Base-by-base conservation (phyloP, 441 rosid genomes). In the Euphorbia schlechtendalii region DNA sequence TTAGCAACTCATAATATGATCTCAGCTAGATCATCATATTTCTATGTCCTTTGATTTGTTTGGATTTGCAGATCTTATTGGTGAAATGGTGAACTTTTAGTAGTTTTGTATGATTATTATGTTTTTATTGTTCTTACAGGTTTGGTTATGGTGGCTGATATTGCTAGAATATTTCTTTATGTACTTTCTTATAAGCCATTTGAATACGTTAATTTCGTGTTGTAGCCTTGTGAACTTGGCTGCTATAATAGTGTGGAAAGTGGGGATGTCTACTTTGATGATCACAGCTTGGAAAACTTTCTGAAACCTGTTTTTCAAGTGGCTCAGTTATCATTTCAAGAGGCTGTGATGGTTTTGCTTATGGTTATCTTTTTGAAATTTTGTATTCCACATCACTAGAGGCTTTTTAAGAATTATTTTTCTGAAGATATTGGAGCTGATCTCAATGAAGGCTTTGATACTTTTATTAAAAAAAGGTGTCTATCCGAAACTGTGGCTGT, bases 381-480 rank as follows among this genome's bases (percentile, higher is more conserved):
- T 56, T 66, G 52, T 63, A 59, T 64, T 73, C 57, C 45, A 41
- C 60, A 45, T 58, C 72, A 57, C 43, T 77, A 93, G 99, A 90
- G 99, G 80, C 96, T 84, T 64, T 90, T 93, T 77, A 88, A 84
- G 76, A 94, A 86, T 69, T 80, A 64, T 61, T 73, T 93, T 69
- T 71, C 81, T 57, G 91, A 90, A 80, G 96, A 90, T 32, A 64
- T 86, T 76, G 97, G 96, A 75, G 89, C 97, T 57, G 96, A 93
- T 81, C 81, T 93, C 62, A 88, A 93, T 75, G 84, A 88, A 78
- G 97, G 99, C 64, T 93, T 79, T 45, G 93, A 93, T 70, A 90
- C 99, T 56, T 93, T 82, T 76, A 76, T 69, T 68, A 71, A 93
- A 93, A 71, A 87, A 64, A 79, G 96, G 97, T 93, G 68, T 27